phyloP scores from a whole-genome alignment of 2,329 filamentous ascomycete genomes.

The Colletotrichum sp. region DNA sequence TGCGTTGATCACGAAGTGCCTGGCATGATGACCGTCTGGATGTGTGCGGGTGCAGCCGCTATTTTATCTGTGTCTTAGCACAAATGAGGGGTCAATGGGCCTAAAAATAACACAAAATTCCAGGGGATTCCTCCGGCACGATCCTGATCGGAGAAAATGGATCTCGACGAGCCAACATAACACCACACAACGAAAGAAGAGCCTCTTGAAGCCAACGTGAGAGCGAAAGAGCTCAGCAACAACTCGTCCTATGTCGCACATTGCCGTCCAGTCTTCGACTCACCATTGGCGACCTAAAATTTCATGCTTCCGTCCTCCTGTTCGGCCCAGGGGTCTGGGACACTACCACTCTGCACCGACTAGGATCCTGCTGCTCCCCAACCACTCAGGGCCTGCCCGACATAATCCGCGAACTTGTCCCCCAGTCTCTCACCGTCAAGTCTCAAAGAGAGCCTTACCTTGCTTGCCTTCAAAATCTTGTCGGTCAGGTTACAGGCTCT shows the following conservation, averaged over 20 bases:
- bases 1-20: background rate
- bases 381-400: background rate
- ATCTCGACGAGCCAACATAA: background rate
- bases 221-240: background rate
- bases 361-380: background rate
- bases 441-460: background rate
- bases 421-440: background rate
- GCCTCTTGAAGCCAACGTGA: background rate
- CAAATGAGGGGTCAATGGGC: slow-evolving; percentile 10
- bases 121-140: background rate
- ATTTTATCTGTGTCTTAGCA: background rate
- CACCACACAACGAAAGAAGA: background rate
- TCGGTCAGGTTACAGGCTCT: background rate
- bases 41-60: slow-evolving; percentile 11
- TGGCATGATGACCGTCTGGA: background rate
- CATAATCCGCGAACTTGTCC: background rate
- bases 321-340: background rate
- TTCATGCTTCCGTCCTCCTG: background rate
- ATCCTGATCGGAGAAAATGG: background rate
- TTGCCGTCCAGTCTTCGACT: background rate
- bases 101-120: slow-evolving; percentile 5
- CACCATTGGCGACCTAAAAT: background rate
- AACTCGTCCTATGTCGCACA: background rate
- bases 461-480: background rate
- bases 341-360: background rate